Percentiles rank a stretch among this genome's conserved stretches.
Evolutionary conservation across 306 rosid genomes (phyloP).

Genomic region (Vigna hirtella): DNA sequence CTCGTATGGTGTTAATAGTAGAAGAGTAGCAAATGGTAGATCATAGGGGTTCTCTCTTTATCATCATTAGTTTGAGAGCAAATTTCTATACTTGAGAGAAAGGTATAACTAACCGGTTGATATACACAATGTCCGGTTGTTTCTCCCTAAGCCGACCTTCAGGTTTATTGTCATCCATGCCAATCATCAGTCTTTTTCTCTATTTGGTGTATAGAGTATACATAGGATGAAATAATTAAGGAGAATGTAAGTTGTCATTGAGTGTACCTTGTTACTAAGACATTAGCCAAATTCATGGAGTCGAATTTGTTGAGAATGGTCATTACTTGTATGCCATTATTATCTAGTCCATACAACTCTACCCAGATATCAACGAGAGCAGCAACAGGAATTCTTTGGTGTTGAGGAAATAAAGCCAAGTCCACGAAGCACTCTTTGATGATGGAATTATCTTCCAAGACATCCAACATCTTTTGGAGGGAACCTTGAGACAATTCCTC

Average conservation of each 20-base stretch:
- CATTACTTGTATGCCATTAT: constrained; percentile 45
- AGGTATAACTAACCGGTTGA: constrained; percentile 60
- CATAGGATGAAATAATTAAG: background rate
- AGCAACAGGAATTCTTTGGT: constrained; percentile 58
- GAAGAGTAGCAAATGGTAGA: background rate
- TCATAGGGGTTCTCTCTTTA: background rate
- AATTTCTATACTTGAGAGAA: background rate
- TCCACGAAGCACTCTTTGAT: constrained; percentile 73
- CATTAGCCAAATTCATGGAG: constrained; percentile 54
- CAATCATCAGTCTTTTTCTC: constrained; percentile 54
- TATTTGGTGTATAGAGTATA: background rate
- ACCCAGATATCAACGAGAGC: constrained; percentile 65
- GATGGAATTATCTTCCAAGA: constrained; percentile 45
- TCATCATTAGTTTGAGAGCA: too few relatives aligned
- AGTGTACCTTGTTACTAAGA: constrained; percentile 61
- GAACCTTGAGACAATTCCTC: constrained; percentile 48
- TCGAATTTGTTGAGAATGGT: constrained; percentile 41
- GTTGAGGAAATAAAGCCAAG: constrained; percentile 71
- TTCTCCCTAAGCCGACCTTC: constrained; percentile 39
- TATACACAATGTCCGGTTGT: constrained; percentile 49
- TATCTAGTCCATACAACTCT: constrained; percentile 56
- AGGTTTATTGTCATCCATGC: constrained; percentile 39
- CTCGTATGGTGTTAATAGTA: background rate
- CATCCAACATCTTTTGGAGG: constrained; percentile 59
- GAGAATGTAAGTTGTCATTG: background rate